Evolutionary conservation across 1,139 yeast genomes (phyloP).

Genomic region (Hemisphaericaspora subhashii): DNA sequence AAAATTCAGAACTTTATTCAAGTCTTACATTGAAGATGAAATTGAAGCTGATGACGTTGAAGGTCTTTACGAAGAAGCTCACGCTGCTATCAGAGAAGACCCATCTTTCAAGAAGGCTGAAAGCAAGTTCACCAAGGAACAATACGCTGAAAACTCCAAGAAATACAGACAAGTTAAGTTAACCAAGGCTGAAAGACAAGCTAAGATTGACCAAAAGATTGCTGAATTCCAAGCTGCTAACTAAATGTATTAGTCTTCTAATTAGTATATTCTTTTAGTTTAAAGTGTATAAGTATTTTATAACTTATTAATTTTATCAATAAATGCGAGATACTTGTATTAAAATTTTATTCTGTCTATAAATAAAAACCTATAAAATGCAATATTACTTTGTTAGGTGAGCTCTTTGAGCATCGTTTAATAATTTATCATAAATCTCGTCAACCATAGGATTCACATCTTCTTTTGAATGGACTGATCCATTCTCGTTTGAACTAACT

Average conservation of each 20-base stretch:
- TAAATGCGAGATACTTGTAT: conserved; percentile 3
- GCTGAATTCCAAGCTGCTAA: conserved; percentile 71
- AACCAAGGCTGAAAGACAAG: conserved; percentile 89
- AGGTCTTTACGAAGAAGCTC: conserved; percentile 94
- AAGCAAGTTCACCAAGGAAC: conserved; percentile 95
- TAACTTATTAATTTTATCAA: conserved; percentile 1
- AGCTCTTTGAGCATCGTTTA: conserved; percentile 66
- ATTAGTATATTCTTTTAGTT: conserved; percentile 1
- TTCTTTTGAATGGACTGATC: conserved; percentile 29
- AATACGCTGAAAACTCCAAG: conserved; percentile 95
- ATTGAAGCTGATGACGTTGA: conserved; percentile 96
- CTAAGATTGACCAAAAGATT: conserved; percentile 87
- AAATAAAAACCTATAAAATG: neutral
- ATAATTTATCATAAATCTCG: conserved; percentile 67
- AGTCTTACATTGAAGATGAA: conserved; percentile 95
- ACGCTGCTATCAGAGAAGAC: conserved; percentile 93
- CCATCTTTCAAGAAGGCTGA: conserved; percentile 89
- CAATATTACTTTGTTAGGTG: conserved; percentile 29
- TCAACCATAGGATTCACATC: conserved; percentile 49
- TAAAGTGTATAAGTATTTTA: neutral
- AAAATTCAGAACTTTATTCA: conserved; percentile 95
- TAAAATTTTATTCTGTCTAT: neutral
- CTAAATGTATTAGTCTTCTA: conserved; percentile 26
- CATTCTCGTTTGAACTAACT: conserved; percentile 26
- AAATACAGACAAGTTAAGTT: conserved; percentile 88